phyloP scores from a whole-genome alignment of 1,139 yeast species.

The Candida tropicalis region DNA sequence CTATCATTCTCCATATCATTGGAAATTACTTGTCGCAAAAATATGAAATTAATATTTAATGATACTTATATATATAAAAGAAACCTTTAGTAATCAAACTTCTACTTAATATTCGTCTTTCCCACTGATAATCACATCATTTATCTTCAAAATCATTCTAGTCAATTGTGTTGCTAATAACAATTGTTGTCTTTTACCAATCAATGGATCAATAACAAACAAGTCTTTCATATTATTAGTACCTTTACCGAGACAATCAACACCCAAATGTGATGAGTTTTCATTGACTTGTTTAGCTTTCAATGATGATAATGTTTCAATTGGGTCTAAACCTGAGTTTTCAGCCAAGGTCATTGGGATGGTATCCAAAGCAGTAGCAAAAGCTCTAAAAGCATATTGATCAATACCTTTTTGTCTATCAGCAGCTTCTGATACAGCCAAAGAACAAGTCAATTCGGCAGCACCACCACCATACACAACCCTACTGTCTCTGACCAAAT shows the following conservation, averaged over 20 bases:
- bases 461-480: slow-evolving; percentile 99
- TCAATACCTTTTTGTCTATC: slow-evolving; percentile 93
- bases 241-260: slow-evolving; percentile 89
- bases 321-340: slow-evolving; percentile 93
- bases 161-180: slow-evolving; percentile 95
- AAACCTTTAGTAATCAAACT: not conserved
- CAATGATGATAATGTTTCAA: slow-evolving; percentile 80
- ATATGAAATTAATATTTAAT: not conserved
- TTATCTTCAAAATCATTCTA: slow-evolving; percentile 95
- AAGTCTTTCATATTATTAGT: slow-evolving; percentile 89
- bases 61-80: not conserved
- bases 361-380: slow-evolving; percentile 85
- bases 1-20: too few relatives aligned
- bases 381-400: slow-evolving; percentile 97
- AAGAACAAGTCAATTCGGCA: slow-evolving; percentile 90
- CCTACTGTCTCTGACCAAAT: slow-evolving; percentile 86
- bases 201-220: slow-evolving; percentile 94
- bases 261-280: slow-evolving; percentile 74
- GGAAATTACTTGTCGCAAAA: too few relatives aligned
- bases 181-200: slow-evolving; percentile 95
- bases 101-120: slow-evolving; percentile 65
- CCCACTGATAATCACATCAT: slow-evolving; percentile 92
- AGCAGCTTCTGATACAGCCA: slow-evolving; percentile 90
- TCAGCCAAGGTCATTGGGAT: slow-evolving; percentile 96
- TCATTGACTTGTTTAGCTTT: slow-evolving; percentile 86